phyloP scores from a whole-genome alignment of 2,329 filamentous ascomycete genomes.

The Pseudogymnoascus pannorum region DNA sequence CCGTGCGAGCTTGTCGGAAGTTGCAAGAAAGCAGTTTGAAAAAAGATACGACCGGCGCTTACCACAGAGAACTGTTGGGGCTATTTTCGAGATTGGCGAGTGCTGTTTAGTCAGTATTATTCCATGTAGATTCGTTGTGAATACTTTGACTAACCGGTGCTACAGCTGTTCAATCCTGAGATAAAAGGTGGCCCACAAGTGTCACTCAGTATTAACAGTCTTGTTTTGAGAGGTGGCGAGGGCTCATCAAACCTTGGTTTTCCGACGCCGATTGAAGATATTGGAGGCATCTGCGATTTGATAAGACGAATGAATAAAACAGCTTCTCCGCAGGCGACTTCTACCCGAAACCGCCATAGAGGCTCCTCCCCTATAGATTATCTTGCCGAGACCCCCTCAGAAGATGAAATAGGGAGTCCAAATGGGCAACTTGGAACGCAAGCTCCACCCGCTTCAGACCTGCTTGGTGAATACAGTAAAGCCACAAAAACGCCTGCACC shows the following conservation, averaged over 20 bases:
- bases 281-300: background rate
- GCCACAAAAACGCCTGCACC: background rate
- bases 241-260: constrained; percentile 1
- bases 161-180: background rate
- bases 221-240: constrained; percentile 1
- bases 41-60: background rate
- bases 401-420: background rate
- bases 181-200: background rate
- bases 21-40: background rate
- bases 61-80: background rate
- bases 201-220: constrained; percentile 2
- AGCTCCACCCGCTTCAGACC: background rate
- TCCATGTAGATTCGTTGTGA: background rate
- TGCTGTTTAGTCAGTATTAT: background rate
- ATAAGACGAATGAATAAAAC: background rate
- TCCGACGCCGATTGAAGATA: background rate
- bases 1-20: background rate
- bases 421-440: background rate
- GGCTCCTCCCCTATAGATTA: background rate
- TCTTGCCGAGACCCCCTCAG: background rate
- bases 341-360: background rate
- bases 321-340: background rate
- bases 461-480: too few species aligned
- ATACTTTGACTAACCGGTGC: background rate
- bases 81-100: background rate